Conservation (phyloP, 768 basidiomycete genomes). For the Lactarius hengduanensis region DNA sequence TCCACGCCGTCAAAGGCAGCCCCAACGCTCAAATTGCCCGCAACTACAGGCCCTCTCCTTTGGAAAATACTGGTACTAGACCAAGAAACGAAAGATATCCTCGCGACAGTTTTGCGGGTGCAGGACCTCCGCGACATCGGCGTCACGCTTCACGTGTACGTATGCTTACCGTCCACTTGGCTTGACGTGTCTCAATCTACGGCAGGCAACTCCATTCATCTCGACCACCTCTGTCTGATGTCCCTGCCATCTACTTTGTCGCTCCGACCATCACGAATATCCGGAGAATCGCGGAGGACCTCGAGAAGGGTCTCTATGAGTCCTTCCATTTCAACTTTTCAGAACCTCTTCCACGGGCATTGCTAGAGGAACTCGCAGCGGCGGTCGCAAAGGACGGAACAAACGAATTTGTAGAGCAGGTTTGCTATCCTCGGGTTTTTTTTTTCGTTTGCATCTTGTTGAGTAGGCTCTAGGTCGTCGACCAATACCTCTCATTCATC, state of each 20-base stretch:
- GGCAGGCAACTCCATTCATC: conserved; percentile 84
- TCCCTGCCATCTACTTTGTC: conserved; percentile 96
- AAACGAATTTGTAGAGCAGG: conserved; percentile 78
- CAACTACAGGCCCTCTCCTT: conserved; percentile 67
- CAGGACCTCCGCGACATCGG: conserved; percentile 96
- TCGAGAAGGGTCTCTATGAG: conserved; percentile 86
- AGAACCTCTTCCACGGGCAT: conserved; percentile 80
- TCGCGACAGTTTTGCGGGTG: conserved; percentile 92
- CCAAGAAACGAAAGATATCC: conserved; percentile 92
- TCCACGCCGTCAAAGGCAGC: conserved; percentile 40
- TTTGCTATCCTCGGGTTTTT: conserved; percentile 35
- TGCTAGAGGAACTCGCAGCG: conserved; percentile 92
- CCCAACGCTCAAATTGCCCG: conserved; percentile 49
- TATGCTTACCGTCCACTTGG: conserved; percentile 36
- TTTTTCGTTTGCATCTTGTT: conserved; percentile 21
- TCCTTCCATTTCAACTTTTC: conserved; percentile 95
- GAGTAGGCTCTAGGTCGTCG: conserved; percentile 64
- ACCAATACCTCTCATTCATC: conserved; percentile 97
- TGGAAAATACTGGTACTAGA: conserved; percentile 98
- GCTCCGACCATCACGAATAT: conserved; percentile 86
- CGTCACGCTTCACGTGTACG: conserved; percentile 93
- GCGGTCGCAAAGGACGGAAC: conserved; percentile 83
- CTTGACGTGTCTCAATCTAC: neutral
- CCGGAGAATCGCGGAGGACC: conserved; percentile 88
- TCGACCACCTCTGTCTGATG: conserved; percentile 88